Conservation (phyloP, 2,329 filamentous ascomycete species). For the Arthroderma sp. region DNA sequence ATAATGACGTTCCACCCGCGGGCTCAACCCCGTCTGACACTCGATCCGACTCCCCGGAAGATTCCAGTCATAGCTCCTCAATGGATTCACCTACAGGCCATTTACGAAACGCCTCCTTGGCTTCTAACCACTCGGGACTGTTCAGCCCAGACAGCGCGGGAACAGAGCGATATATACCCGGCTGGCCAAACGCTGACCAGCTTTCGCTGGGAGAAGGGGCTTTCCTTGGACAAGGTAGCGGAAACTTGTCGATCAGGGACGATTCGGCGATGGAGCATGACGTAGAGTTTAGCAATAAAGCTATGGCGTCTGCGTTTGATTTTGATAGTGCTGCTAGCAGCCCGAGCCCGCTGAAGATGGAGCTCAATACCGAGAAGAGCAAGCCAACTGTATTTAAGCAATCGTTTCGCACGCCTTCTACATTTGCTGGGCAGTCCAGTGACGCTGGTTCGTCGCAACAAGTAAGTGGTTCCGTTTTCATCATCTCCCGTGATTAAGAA, state of each 20-base stretch:
- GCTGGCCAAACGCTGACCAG: slow-evolving; percentile 29
- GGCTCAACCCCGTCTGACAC: slow-evolving; percentile 28
- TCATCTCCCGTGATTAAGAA: not conserved
- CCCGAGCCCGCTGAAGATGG: slow-evolving; percentile 31
- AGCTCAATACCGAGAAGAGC: slow-evolving; percentile 18
- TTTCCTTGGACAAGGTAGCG: slow-evolving; percentile 30
- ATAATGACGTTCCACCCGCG: slow-evolving; percentile 12
- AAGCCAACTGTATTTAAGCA: slow-evolving; percentile 5
- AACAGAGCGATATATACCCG: slow-evolving; percentile 22
- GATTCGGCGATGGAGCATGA: slow-evolving; percentile 26
- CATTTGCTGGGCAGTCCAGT: not conserved
- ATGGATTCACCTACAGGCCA: slow-evolving; percentile 33
- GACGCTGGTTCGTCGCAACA: slow-evolving; percentile 2
- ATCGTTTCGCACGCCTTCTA: slow-evolving; percentile 2
- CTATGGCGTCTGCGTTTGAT: slow-evolving; percentile 39
- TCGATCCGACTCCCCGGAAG: slow-evolving; percentile 35
- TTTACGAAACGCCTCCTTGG: slow-evolving; percentile 30
- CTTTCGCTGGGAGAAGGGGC: slow-evolving; percentile 29
- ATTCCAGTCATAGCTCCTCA: slow-evolving; percentile 34
- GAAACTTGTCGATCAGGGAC: slow-evolving; percentile 25
- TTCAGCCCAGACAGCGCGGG: slow-evolving; percentile 16
- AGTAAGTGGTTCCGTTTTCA: not conserved
- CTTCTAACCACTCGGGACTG: slow-evolving; percentile 30
- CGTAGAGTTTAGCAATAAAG: slow-evolving; percentile 35
- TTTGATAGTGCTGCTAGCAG: slow-evolving; percentile 39